phyloP scores from a whole-genome alignment of 495 filamentous ascomycete species.

The Antarctomyces pellizariae region DNA sequence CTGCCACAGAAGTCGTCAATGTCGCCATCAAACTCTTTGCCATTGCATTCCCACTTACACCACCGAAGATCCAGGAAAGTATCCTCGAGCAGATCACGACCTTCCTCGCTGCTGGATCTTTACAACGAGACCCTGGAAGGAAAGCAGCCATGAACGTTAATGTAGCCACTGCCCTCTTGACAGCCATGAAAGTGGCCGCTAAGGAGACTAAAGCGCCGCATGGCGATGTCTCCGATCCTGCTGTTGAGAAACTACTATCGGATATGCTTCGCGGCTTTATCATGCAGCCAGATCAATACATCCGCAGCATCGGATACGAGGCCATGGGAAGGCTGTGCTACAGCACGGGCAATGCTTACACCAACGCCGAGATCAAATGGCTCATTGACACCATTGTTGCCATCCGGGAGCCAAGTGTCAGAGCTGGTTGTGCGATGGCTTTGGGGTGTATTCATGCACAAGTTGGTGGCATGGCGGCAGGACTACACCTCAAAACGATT shows the following conservation, averaged over 20 bases:
- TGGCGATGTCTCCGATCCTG: constrained; percentile 47
- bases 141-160: constrained; percentile 84
- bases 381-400: constrained; percentile 85
- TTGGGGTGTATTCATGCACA: constrained; percentile 85
- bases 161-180: constrained; percentile 57
- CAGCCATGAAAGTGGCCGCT: constrained; percentile 59
- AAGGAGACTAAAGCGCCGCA: constrained; percentile 49
- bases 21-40: constrained; percentile 83
- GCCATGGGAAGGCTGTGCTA: constrained; percentile 81
- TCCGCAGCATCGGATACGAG: constrained; percentile 67
- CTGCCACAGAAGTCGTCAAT: constrained; percentile 82
- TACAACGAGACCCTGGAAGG: constrained; percentile 71
- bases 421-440: constrained; percentile 84
- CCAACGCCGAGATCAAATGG: constrained; percentile 68
- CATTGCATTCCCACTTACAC: constrained; percentile 67
- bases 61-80: constrained; percentile 81
- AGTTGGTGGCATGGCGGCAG: constrained; percentile 93
- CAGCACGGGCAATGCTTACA: constrained; percentile 69
- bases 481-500: constrained; percentile 91
- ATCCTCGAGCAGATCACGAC: constrained; percentile 81
- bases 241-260: constrained; percentile 72
- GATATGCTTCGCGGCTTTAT: constrained; percentile 64
- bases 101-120: constrained; percentile 48
- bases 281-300: constrained; percentile 57
- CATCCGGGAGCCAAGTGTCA: constrained; percentile 77